Conservation (phyloP, 139 green algal species). For the Coccomyxa sp. region DNA sequence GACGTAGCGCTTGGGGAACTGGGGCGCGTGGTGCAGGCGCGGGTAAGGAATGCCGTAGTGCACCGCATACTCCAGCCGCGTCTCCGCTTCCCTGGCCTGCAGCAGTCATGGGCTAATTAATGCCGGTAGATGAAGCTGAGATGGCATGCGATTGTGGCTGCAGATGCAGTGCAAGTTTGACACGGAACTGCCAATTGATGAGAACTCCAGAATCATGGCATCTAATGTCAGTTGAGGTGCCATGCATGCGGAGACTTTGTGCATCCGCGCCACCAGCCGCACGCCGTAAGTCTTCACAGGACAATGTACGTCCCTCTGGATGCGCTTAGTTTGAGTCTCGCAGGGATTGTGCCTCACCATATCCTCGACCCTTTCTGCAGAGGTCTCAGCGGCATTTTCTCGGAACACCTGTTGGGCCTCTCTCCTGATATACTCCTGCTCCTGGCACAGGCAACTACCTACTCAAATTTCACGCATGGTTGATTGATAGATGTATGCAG, state of each 20-base stretch:
- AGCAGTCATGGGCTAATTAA: not conserved
- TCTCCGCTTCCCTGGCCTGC: not conserved
- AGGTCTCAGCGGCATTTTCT: not conserved
- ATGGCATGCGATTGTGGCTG: not conserved
- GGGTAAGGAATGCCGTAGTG: not conserved
- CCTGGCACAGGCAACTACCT: not conserved
- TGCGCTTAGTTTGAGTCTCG: not conserved
- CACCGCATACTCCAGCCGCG: not conserved
- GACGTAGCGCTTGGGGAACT: not conserved
- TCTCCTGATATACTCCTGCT: not conserved
- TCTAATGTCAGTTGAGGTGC: not conserved
- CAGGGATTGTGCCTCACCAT: not conserved
- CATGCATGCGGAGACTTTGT: not conserved
- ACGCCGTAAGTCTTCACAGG: too few relatives aligned
- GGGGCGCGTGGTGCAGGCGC: not conserved
- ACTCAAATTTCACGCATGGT: not conserved
- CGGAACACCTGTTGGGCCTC: not conserved
- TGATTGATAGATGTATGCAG: not conserved
- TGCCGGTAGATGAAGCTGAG: not conserved
- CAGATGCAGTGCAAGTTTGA: not conserved
- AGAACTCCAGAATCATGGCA: not conserved
- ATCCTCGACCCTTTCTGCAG: not conserved
- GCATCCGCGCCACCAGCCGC: too few relatives aligned
- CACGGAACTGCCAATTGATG: not conserved
- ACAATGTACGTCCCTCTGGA: too few relatives aligned